These are phyloP conservation scores for Pseudogymnoascus sp. DNA, from an alignment of 2,329 filamentous ascomycete genomes.

Conservation along the genomic window DNA sequence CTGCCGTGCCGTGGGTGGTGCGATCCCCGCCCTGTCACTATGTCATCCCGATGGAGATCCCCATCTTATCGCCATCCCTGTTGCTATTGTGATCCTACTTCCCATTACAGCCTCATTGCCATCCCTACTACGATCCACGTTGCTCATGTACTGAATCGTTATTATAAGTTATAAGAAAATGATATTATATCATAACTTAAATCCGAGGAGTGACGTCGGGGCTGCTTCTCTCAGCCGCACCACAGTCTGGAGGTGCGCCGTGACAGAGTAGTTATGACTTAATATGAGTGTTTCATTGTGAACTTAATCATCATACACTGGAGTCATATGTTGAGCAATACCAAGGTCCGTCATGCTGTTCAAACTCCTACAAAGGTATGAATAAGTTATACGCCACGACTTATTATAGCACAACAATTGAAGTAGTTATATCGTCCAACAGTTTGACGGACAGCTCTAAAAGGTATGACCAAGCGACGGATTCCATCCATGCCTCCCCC, in stretches of 20 bases:
- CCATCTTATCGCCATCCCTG: too few species aligned
- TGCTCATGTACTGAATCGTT: background rate
- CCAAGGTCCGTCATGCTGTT: background rate
- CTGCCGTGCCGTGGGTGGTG: background rate
- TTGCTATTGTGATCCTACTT: background rate
- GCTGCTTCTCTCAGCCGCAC: too few species aligned
- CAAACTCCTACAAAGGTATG: background rate
- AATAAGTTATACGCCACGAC: too few species aligned
- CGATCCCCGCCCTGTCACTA: too few species aligned
- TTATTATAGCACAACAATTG: too few species aligned
- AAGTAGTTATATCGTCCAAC: too few species aligned
- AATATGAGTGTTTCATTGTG: conserved; percentile 9
- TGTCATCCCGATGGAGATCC: too few species aligned
- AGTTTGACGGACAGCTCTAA: too few species aligned
- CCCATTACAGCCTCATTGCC: background rate
- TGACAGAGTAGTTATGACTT: too few species aligned
- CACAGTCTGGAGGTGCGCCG: too few species aligned
- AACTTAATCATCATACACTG: background rate
- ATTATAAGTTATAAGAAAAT: background rate
- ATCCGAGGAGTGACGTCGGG: too few species aligned
- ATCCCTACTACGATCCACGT: background rate
- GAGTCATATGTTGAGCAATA: background rate
- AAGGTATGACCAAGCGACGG: too few species aligned
- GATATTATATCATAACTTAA: background rate
- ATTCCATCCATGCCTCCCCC: background rate